Evolutionary conservation across 352 stramenopile species (phyloP).

Genomic region (Globisporangium viniferum): DNA sequence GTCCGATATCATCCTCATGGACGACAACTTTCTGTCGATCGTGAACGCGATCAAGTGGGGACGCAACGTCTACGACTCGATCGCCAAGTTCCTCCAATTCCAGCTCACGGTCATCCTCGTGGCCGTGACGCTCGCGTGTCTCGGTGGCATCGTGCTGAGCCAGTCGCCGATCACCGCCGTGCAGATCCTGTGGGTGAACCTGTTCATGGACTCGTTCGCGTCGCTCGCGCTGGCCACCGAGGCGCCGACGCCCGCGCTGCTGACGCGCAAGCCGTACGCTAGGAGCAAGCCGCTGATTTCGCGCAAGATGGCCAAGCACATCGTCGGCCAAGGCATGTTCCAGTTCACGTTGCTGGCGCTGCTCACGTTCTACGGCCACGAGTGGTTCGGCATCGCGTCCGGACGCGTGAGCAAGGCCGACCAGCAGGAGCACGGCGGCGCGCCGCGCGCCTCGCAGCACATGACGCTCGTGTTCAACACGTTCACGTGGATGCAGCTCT

Average conservation of each 20-base stretch:
- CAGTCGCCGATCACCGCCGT: conserved; percentile 81
- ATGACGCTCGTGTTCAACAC: conserved; percentile 98
- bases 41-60: conserved; percentile 91
- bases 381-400: conserved; percentile 17
- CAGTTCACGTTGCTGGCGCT: conserved; percentile 76
- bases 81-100: conserved; percentile 93
- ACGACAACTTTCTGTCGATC: conserved; percentile 92
- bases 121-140: conserved; percentile 78
- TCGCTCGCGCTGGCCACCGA: conserved; percentile 89
- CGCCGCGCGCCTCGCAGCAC: conserved; percentile 53
- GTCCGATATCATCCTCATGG: conserved; percentile 89
- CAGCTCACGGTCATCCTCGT: conserved; percentile 91
- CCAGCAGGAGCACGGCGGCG: not conserved
- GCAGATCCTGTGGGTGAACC: conserved; percentile 93
- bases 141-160: conserved; percentile 62
- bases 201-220: conserved; percentile 93
- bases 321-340: conserved; percentile 75
- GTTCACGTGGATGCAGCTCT: conserved; percentile 98
- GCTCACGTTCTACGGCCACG: conserved; percentile 51
- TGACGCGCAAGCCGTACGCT: conserved; percentile 75
- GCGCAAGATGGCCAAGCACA: conserved; percentile 84
- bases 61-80: conserved; percentile 91
- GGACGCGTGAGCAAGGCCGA: conserved; percentile 1
- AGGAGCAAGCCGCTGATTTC: conserved; percentile 78
- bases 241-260: conserved; percentile 60